Conservation (phyloP, 352 stramenopile genomes). For the Pythium vanterpoolii region DNA sequence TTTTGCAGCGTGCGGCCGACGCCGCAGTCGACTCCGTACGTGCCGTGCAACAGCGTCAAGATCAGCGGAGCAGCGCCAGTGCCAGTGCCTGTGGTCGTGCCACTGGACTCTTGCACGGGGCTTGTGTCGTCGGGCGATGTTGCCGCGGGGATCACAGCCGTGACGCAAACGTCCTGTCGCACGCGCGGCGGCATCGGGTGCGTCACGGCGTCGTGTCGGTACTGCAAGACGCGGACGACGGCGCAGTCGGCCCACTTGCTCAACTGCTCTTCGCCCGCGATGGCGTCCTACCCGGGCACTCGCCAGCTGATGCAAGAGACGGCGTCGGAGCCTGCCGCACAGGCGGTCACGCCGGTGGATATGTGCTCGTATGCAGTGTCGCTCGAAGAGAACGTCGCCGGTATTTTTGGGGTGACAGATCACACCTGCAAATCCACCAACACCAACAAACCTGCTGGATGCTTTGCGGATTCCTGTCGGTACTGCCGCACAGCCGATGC, state of each 20-base stretch:
- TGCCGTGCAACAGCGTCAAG: constrained; percentile 6
- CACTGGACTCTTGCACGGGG: neutral
- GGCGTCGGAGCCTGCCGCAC: neutral
- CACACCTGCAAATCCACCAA: neutral
- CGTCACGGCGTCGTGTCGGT: constrained; percentile 26
- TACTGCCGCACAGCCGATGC: constrained; percentile 17
- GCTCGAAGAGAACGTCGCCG: constrained; percentile 14
- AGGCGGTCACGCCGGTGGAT: constrained; percentile 9
- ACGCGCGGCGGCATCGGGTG: constrained; percentile 22
- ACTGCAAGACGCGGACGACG: constrained; percentile 25
- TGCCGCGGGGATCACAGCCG: constrained; percentile 12
- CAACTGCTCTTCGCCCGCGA: constrained; percentile 11
- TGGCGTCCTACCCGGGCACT: neutral
- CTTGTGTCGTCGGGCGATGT: constrained; percentile 21
- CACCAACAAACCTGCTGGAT: neutral
- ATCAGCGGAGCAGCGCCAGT: neutral
- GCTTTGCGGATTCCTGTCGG: constrained; percentile 14
- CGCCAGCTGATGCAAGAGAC: neutral
- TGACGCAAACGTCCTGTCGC: constrained; percentile 18
- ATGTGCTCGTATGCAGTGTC: constrained; percentile 16
- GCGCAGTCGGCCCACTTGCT: constrained; percentile 9
- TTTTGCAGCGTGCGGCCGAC: constrained; percentile 12
- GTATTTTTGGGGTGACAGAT: constrained; percentile 19
- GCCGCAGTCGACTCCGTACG: constrained; percentile 11
- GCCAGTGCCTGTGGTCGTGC: neutral